Conservation (phyloP, 179 eudicot genomes). For the Pouteria campechiana region DNA sequence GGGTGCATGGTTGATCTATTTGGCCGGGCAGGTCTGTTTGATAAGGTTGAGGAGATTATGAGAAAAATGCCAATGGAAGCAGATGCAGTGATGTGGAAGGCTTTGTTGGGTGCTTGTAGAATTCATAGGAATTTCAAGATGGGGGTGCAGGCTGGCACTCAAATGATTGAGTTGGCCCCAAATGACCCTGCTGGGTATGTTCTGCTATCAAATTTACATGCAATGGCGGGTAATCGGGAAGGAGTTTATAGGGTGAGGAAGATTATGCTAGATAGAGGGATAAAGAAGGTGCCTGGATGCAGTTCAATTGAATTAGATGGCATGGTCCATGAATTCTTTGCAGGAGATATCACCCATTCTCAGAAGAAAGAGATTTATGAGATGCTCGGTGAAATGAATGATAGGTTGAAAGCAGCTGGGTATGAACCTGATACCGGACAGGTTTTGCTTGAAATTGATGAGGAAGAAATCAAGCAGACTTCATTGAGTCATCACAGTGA, state of each 20-base stretch:
- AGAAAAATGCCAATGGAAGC: slow-evolving; percentile 12
- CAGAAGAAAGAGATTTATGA: slow-evolving; percentile 9
- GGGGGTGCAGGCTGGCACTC: slow-evolving; percentile 3
- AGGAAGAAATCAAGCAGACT: slow-evolving; percentile 5
- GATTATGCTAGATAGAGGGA: slow-evolving; percentile 6
- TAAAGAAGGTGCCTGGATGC: slow-evolving; percentile 13
- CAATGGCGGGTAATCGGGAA: slow-evolving; percentile 7
- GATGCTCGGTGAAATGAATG: slow-evolving; percentile 12
- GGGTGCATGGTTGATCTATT: slow-evolving; percentile 22
- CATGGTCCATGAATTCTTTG: slow-evolving; percentile 11
- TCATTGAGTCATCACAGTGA: slow-evolving; percentile 16
- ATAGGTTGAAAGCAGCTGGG: slow-evolving; percentile 5
- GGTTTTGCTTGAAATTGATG: slow-evolving; percentile 8
- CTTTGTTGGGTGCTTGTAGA: slow-evolving; percentile 18
- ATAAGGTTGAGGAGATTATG: slow-evolving; percentile 8
- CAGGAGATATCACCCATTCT: slow-evolving; percentile 6
- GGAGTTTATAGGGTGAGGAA: slow-evolving; percentile 3
- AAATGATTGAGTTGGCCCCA: slow-evolving; percentile 9
- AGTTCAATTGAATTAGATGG: slow-evolving; percentile 18
- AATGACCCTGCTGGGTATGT: slow-evolving; percentile 7
- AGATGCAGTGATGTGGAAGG: slow-evolving; percentile 10
- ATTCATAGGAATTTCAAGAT: slow-evolving; percentile 5
- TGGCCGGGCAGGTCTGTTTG: slow-evolving; percentile 16
- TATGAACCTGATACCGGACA: slow-evolving; percentile 7
- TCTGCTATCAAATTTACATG: slow-evolving; percentile 15